phyloP scores from a whole-genome alignment of 2,329 filamentous ascomycete genomes.

The Blastomyces emzantsi region DNA sequence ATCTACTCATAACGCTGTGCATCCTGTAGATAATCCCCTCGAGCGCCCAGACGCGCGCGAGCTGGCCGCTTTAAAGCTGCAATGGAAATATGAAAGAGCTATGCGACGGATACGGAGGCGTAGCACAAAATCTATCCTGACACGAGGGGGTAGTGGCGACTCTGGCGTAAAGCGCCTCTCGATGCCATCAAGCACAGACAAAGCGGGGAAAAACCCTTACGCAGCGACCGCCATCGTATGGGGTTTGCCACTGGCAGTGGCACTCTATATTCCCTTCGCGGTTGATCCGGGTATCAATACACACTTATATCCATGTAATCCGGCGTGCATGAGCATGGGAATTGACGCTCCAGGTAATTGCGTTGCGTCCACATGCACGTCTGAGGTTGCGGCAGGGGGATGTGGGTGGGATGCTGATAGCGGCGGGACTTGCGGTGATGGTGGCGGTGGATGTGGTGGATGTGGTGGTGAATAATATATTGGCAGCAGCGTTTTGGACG shows the following conservation, averaged over 20 bases:
- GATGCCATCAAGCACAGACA: not conserved
- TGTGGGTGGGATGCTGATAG: slow-evolving; percentile 26
- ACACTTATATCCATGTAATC: slow-evolving; percentile 37
- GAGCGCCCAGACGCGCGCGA: slow-evolving; percentile 11
- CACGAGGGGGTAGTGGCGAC: not conserved
- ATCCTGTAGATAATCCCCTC: slow-evolving; percentile 17
- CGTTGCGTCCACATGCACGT: slow-evolving; percentile 35
- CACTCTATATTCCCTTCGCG: slow-evolving; percentile 41
- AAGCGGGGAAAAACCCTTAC: not conserved
- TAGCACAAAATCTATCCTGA: not conserved
- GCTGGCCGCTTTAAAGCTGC: slow-evolving; percentile 2
- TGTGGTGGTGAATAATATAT: slow-evolving; percentile 27
- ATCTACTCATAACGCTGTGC: slow-evolving; percentile 61
- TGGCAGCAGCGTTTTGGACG: not conserved
- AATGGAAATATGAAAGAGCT: slow-evolving; percentile 15
- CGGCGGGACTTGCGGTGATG: slow-evolving; percentile 27
- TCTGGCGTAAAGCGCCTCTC: not conserved
- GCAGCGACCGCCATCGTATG: slow-evolving; percentile 30
- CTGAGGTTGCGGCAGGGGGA: slow-evolving; percentile 37
- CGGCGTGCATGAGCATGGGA: slow-evolving; percentile 36
- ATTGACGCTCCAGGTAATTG: slow-evolving; percentile 40
- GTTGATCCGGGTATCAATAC: slow-evolving; percentile 36
- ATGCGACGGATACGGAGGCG: slow-evolving; percentile 28
- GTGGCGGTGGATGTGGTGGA: slow-evolving; percentile 28
- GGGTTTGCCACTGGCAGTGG: slow-evolving; percentile 39